Percentiles rank a stretch among this genome's conserved stretches.
Evolutionary conservation across 2,329 filamentous ascomycete species (phyloP).

Genomic region (Sarocladiaceae sp.): DNA sequence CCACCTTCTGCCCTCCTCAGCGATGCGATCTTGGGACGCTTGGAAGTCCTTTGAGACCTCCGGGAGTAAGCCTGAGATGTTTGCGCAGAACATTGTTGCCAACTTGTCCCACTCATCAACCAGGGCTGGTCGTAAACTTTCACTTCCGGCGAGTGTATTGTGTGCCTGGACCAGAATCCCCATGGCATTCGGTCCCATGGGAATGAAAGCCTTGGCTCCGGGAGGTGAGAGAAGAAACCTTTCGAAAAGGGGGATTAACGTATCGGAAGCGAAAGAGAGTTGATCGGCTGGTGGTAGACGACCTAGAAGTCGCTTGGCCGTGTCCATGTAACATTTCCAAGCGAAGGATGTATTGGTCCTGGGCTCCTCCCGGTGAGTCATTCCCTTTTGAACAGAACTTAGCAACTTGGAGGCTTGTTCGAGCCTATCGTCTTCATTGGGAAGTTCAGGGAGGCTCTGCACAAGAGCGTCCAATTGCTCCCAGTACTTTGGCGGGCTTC

Average conservation of each 20-base stretch:
- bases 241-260: conserved; percentile 50
- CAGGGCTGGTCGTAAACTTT: background rate
- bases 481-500: conserved; percentile 73
- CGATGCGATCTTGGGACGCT: conserved; percentile 66
- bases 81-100: conserved; percentile 56
- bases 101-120: conserved; percentile 55
- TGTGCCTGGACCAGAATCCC: conserved; percentile 44
- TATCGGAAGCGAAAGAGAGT: conserved; percentile 40
- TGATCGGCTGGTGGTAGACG: conserved; percentile 42
- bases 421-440: conserved; percentile 35
- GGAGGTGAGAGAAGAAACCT: conserved; percentile 47
- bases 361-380: conserved; percentile 71
- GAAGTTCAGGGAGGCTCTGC: conserved; percentile 52
- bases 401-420: conserved; percentile 59
- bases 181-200: conserved; percentile 28
- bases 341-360: conserved; percentile 62
- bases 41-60: conserved; percentile 76
- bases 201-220: conserved; percentile 30
- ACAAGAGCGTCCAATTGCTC: conserved; percentile 60
- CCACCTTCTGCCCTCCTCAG: conserved; percentile 64
- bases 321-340: conserved; percentile 71
- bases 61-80: conserved; percentile 71
- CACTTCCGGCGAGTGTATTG: conserved; percentile 33
- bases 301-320: conserved; percentile 49
- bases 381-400: conserved; percentile 63